phyloP scores from a whole-genome alignment of 2,329 filamentous ascomycete species.

The Trichoderma breve region DNA sequence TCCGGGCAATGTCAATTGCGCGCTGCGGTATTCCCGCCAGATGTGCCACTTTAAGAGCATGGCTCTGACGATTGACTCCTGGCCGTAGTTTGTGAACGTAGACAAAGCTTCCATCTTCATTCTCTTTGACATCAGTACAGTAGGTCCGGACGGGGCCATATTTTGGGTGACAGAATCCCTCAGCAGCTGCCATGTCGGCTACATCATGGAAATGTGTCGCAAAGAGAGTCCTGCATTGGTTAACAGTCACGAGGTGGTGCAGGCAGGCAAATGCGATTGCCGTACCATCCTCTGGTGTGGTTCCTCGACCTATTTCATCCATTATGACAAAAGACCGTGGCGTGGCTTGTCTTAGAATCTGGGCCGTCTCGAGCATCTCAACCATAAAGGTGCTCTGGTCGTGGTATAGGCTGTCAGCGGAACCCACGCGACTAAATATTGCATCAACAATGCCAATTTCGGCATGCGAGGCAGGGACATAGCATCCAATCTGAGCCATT shows the following conservation, averaged over 20 bases:
- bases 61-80: slow-evolving; percentile 82
- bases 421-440: slow-evolving; percentile 89
- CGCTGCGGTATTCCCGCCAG: slow-evolving; percentile 77
- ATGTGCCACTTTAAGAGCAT: slow-evolving; percentile 91
- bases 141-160: slow-evolving; percentile 63
- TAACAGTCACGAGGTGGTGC: slow-evolving; percentile 76
- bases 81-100: slow-evolving; percentile 80
- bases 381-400: slow-evolving; percentile 99
- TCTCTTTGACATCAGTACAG: slow-evolving; percentile 86
- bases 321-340: slow-evolving; percentile 88
- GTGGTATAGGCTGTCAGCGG: slow-evolving; percentile 89
- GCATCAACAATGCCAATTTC: slow-evolving; percentile 91
- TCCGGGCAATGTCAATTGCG: slow-evolving; percentile 65
- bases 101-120: slow-evolving; percentile 67
- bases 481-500: slow-evolving; percentile 87
- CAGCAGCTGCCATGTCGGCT: slow-evolving; percentile 68
- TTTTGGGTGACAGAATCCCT: slow-evolving; percentile 40
- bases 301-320: slow-evolving; percentile 95
- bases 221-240: slow-evolving; percentile 78
- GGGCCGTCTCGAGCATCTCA: slow-evolving; percentile 95
- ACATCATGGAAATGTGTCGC: slow-evolving; percentile 92
- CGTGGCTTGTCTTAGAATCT: slow-evolving; percentile 84
- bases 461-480: slow-evolving; percentile 84
- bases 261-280: slow-evolving; percentile 88
- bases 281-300: slow-evolving; percentile 86